Conservation (phyloP, 176 grass and related monocot genomes). For the Rhynchospora tenuis region DNA sequence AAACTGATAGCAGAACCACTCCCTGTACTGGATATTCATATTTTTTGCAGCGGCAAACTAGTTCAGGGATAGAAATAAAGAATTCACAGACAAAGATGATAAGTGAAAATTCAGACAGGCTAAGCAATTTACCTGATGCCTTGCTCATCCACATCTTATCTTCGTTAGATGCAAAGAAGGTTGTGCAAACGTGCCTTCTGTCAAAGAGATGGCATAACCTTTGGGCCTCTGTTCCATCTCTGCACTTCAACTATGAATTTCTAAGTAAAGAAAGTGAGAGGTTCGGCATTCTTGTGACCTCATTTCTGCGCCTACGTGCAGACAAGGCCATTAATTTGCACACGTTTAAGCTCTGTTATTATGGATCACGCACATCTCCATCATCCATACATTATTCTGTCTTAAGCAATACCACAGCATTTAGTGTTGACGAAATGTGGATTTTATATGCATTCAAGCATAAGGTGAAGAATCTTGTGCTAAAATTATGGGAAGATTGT, state of each 20-base stretch:
- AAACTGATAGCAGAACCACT: background rate
- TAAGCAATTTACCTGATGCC: background rate
- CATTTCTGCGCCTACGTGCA: background rate
- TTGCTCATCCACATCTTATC: background rate
- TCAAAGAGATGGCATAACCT: slow-evolving; percentile 5
- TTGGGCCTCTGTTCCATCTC: background rate
- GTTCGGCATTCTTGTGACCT: background rate
- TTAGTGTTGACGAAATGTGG: background rate
- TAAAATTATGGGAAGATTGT: background rate
- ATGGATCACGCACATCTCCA: background rate
- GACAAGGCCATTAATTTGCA: background rate
- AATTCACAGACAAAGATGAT: background rate
- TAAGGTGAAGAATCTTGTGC: background rate
- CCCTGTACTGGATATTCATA: background rate
- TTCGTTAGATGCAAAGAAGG: background rate
- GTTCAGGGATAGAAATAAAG: background rate
- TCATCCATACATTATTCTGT: too few species aligned
- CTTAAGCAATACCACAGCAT: background rate
- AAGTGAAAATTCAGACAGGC: background rate
- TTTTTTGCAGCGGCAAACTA: background rate
- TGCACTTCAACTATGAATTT: background rate
- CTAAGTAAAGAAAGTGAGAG: background rate
- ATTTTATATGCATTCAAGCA: background rate
- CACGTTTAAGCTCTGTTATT: background rate
- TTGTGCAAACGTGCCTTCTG: background rate